Evolutionary conservation across 805 yeast genomes (phyloP), one percentile per base, ranked within the genome.

Genomic region (Ogataea pignaliae): DNA sequence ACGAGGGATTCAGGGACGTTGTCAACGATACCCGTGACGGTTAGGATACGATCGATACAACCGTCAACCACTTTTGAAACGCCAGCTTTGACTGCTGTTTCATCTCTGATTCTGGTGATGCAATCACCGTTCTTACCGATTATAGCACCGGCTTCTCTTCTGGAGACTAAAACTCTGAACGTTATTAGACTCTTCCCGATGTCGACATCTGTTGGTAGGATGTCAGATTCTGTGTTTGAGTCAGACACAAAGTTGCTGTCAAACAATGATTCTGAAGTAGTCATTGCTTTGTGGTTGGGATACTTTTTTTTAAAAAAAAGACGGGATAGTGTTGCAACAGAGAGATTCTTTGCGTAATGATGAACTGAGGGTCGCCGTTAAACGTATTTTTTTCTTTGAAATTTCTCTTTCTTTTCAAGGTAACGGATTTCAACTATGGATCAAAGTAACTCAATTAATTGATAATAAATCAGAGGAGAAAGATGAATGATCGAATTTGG

Each of bases 141-240:
- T 49, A 89, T 79, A 48, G 88, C 85, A 14, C 96, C 96, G 11
- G 95, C 90, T 63, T 89, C 97, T 59, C 83, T 85, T 43, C 89
- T 78, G 2, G 93, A 81, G 15, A 89, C 85, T 28, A 89, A 72
- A 1, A 88, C 76, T 46, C 89, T 68, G 60, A 55, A 70, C 10
- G 69, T 64, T 33, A 68, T 64, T 30, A 64, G 48, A 4, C 62
- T 49, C 41, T 57, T 57, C 12, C 59, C 61, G 7, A 61, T 46
- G 37, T 58, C 59, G 29, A 53, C 54, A 36, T 57, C 58, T n/a
- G 44, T 41, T 29, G 58, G 56, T n/a, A 55, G 44, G 16, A 51
- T 29, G 17, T 53, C 53, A 29, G 47, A 51, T 8, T 48, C 33
- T 15, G 45, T 34, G 12, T 41, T 33, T n/a, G 54, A 39, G 31